A percentile compares a stretch with the other conserved stretches of the same genome.
Evolutionary conservation across 345 rosid species (phyloP).

Genomic region (Syzygium oleosum): DNA sequence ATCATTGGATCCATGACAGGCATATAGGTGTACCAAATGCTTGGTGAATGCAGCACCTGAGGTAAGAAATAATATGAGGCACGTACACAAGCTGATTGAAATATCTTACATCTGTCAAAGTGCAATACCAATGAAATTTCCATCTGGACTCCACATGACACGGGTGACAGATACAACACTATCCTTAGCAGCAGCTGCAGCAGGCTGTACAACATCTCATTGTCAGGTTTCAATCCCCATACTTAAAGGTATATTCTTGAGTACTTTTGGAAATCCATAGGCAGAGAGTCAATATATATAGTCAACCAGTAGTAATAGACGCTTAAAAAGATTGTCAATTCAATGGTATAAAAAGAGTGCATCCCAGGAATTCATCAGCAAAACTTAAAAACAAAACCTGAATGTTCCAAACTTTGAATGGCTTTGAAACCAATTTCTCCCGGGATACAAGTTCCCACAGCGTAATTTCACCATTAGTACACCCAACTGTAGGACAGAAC

Average conservation of each 20-base stretch:
- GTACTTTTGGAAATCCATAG: neutral
- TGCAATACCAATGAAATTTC: constrained; percentile 18
- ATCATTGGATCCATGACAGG: constrained; percentile 15
- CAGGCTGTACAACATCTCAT: neutral
- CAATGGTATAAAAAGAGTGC: neutral
- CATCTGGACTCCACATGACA: constrained; percentile 68
- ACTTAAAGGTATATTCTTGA: neutral
- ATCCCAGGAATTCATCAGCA: neutral
- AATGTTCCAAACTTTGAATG: constrained; percentile 72
- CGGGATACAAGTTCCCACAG: constrained; percentile 65
- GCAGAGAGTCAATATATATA: neutral
- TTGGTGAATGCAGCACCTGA: constrained; percentile 26
- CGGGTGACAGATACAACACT: constrained; percentile 40
- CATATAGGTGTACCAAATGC: constrained; percentile 20
- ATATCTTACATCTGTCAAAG: neutral
- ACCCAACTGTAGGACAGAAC: constrained; percentile 54
- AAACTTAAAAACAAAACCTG: constrained; percentile 34
- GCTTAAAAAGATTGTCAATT: neutral
- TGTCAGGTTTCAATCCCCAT: neutral
- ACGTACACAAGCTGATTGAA: neutral
- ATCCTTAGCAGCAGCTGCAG: constrained; percentile 30
- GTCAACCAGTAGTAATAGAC: neutral
- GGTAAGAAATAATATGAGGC: neutral
- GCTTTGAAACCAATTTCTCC: constrained; percentile 59
- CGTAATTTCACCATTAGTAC: constrained; percentile 67